Conservation (phyloP, 495 filamentous ascomycete genomes). For the Podospora conica region DNA sequence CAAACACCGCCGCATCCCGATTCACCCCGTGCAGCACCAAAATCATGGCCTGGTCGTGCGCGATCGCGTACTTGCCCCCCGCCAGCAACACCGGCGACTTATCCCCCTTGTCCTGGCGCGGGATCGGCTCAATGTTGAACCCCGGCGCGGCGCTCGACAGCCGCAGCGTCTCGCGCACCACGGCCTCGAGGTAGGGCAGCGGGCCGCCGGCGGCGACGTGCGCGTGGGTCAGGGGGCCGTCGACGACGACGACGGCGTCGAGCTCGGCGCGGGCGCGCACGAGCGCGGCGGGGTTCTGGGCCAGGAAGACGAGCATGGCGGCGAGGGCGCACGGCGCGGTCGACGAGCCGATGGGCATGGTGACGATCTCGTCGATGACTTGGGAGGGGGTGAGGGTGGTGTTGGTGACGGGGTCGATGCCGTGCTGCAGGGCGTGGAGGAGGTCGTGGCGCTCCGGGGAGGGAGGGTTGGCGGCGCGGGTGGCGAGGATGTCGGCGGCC, state of each 20-base stretch:
- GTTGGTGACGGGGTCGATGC: slow-evolving; percentile 60
- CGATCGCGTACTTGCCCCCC: slow-evolving; percentile 62
- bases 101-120: slow-evolving; percentile 40
- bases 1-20: slow-evolving; percentile 60
- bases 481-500: slow-evolving; percentile 51
- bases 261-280: slow-evolving; percentile 60
- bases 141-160: slow-evolving; percentile 60
- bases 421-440: slow-evolving; percentile 59
- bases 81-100: slow-evolving; percentile 37
- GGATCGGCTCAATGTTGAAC: slow-evolving; percentile 57
- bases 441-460: slow-evolving; percentile 57
- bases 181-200: slow-evolving; percentile 57
- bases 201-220: slow-evolving; percentile 50
- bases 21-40: slow-evolving; percentile 56
- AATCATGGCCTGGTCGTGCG: slow-evolving; percentile 55
- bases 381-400: slow-evolving; percentile 50
- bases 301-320: slow-evolving; percentile 52
- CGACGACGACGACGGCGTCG: slow-evolving; percentile 50
- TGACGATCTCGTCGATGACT: slow-evolving; percentile 64
- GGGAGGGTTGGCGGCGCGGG: slow-evolving; percentile 48
- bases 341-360: slow-evolving; percentile 44
- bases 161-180: slow-evolving; percentile 60
- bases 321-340: slow-evolving; percentile 47
- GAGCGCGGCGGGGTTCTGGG: slow-evolving; percentile 56
- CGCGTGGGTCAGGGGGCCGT: slow-evolving; percentile 44